These are phyloP conservation scores for Vitis rupestris DNA, from an alignment of 164 flowering plant genomes.

Conservation along the genomic window DNA sequence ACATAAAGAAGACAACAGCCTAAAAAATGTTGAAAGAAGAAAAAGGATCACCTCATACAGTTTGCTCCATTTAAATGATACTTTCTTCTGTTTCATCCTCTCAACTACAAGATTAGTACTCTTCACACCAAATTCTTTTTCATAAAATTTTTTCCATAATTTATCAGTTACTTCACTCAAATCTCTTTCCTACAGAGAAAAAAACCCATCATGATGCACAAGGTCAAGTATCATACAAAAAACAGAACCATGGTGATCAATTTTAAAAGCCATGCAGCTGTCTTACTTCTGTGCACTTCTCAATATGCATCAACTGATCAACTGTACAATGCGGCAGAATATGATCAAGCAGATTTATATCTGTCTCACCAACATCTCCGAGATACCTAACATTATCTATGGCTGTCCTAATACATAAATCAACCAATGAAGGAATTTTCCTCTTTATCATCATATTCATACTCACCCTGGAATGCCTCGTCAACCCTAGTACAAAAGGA, in stretches of 20 bases:
- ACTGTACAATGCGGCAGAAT: constrained; percentile 80
- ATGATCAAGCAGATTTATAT: constrained; percentile 58
- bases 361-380: constrained; percentile 90
- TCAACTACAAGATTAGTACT: constrained; percentile 33
- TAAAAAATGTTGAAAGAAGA: background rate
- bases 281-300: constrained; percentile 64
- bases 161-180: constrained; percentile 73
- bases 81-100: constrained; percentile 52
- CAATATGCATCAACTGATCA: constrained; percentile 83
- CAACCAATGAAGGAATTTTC: constrained; percentile 62
- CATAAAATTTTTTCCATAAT: constrained; percentile 72
- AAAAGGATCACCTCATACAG: constrained; percentile 60
- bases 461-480: background rate
- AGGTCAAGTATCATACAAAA: background rate
- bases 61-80: constrained; percentile 55
- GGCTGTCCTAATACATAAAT: constrained; percentile 62
- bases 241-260: background rate
- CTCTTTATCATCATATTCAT: constrained; percentile 16
- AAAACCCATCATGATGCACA: constrained; percentile 1
- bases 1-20: background rate
- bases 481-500: background rate
- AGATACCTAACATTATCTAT: constrained; percentile 75
- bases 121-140: constrained; percentile 46
- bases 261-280: background rate
- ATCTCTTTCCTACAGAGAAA: constrained; percentile 64